Evolutionary conservation across 2,329 filamentous ascomycete species (phyloP).

Genomic region (Cladosporium sp.): DNA sequence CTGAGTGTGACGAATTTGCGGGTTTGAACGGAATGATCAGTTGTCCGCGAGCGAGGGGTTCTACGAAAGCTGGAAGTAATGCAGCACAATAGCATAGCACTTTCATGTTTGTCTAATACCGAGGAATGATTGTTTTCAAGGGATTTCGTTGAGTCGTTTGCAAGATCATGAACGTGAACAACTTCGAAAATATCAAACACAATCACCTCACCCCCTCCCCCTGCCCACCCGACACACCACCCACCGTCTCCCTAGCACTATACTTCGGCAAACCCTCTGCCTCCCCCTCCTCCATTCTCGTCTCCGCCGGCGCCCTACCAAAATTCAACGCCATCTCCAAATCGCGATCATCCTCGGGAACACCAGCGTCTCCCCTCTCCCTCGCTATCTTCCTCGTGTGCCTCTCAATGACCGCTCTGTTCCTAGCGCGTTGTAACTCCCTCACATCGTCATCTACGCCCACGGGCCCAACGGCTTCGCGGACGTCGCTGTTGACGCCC

Average conservation of each 20-base stretch:
- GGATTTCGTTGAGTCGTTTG: too few species aligned
- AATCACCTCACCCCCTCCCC: too few species aligned
- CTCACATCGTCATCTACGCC: conserved; percentile 6
- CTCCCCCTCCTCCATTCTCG: background rate
- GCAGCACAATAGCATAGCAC: too few species aligned
- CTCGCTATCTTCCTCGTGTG: conserved; percentile 16
- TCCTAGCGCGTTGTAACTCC: conserved; percentile 15
- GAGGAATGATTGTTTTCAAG: too few species aligned
- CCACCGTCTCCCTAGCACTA: background rate
- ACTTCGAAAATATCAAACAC: too few species aligned
- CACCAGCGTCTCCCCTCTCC: conserved; percentile 15
- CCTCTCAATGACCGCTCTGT: conserved; percentile 19
- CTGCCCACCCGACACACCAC: too few species aligned
- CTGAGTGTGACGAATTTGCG: too few species aligned
- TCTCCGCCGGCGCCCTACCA: background rate
- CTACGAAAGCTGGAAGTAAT: too few species aligned
- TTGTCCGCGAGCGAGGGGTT: too few species aligned
- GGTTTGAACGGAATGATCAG: too few species aligned
- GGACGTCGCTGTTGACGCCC: conserved; percentile 21
- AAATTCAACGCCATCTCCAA: conserved; percentile 1
- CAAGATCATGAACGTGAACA: too few species aligned
- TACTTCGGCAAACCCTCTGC: background rate
- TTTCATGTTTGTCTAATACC: too few species aligned
- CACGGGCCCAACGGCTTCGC: conserved; percentile 6
- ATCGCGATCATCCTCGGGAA: background rate